Percentiles rank a stretch among this genome's conserved stretches.
Evolutionary conservation across 192 early-diverging fungal genomes (phyloP).

Genomic region (Backusella mclennaniae): DNA sequence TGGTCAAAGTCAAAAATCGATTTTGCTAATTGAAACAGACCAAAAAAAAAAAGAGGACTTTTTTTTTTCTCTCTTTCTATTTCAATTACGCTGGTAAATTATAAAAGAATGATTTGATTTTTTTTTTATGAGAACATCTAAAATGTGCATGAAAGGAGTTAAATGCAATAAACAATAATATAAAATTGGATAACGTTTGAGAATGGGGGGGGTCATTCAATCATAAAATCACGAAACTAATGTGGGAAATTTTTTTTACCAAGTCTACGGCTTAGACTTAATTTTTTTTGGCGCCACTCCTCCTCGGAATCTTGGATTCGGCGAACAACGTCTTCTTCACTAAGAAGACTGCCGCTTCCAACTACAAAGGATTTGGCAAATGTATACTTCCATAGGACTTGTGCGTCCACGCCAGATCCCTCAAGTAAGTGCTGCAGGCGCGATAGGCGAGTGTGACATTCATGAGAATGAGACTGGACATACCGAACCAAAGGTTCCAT

Average conservation of each 20-base stretch:
- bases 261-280: slow-evolving; percentile 8
- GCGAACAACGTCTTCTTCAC: slow-evolving; percentile 35
- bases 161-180: not conserved
- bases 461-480: slow-evolving; percentile 30
- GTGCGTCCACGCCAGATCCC: slow-evolving; percentile 28
- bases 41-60: not conserved
- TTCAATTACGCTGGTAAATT: not conserved
- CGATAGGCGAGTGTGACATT: slow-evolving; percentile 27
- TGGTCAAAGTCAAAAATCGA: not conserved
- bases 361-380: slow-evolving; percentile 33
- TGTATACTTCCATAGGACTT: slow-evolving; percentile 36
- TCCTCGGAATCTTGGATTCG: slow-evolving; percentile 30
- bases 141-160: slow-evolving; percentile 6
- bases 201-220: not conserved
- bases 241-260: slow-evolving; percentile 3
- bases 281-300: slow-evolving; percentile 27
- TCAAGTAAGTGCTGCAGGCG: slow-evolving; percentile 24
- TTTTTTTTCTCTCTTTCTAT: not conserved
- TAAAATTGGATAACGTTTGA: not conserved
- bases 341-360: slow-evolving; percentile 20
- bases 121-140: slow-evolving; percentile 1
- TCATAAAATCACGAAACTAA: slow-evolving; percentile 7
- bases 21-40: not conserved
- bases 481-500: slow-evolving; percentile 16
- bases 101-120: slow-evolving; percentile 3